phyloP scores from a whole-genome alignment of 2,329 filamentous ascomycete species.

The Talaromyces islandicus region DNA sequence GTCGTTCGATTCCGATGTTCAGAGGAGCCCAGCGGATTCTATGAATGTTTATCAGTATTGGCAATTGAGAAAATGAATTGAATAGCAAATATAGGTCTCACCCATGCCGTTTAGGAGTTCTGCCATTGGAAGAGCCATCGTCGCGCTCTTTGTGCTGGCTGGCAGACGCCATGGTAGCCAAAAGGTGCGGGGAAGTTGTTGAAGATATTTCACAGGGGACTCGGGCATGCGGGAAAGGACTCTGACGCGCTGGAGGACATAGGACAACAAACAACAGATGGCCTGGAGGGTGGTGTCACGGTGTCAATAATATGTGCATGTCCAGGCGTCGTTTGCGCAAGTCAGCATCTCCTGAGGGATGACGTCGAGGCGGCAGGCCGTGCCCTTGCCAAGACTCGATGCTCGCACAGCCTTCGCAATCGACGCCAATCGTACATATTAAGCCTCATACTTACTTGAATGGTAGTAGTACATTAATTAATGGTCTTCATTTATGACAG shows the following conservation, averaged over 20 bases:
- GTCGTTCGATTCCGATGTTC: slow-evolving; percentile 63
- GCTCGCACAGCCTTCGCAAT: no score
- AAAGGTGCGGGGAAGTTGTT: neutral
- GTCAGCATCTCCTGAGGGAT: neutral
- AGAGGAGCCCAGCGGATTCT: slow-evolving; percentile 81
- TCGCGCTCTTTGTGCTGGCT: neutral
- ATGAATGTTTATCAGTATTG: neutral
- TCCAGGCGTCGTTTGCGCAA: neutral
- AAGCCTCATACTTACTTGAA: neutral
- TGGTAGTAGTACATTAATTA: neutral
- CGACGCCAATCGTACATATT: neutral
- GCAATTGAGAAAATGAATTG: neutral
- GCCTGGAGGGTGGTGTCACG: neutral
- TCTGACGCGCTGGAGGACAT: neutral
- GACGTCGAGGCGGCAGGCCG: neutral
- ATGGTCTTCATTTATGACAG: neutral
- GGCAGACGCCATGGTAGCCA: slow-evolving; percentile 3
- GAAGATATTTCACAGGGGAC: neutral
- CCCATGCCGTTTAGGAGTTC: slow-evolving; percentile 1
- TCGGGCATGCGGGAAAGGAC: neutral
- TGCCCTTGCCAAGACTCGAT: neutral
- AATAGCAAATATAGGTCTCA: neutral
- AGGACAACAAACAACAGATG: neutral
- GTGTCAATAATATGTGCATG: neutral
- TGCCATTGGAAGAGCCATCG: neutral